Base-by-base conservation (phyloP, 2,329 filamentous ascomycete species). In the Epichloe gansuensis region DNA sequence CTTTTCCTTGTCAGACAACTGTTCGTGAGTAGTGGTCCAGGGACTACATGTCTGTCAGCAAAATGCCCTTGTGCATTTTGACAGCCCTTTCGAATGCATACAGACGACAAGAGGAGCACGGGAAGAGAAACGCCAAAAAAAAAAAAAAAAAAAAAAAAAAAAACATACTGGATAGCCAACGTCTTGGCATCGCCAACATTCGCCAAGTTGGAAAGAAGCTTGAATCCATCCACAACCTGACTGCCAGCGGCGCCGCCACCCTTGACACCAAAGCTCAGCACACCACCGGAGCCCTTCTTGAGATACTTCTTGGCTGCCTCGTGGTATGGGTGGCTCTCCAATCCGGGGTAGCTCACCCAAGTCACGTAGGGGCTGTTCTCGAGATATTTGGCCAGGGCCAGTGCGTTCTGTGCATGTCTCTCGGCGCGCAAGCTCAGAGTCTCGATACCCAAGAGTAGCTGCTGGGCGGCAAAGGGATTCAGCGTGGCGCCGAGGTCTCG, bases 111-210 rank as follows among this genome's bases (percentile, higher is more conserved):
- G 7, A 34, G 11, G 17, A 25, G 23, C 17, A 42, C 28, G 8
- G 12, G 12, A 28, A n/a, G 35, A 34, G 4, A 11, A 9, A 35
- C 17, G 17, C 17, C 17, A 8, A 38, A 3, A 7, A 23, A 2
- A 9, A 25, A 8, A 4, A 23, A 28, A 42, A 25, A n/a, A 12
- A 28, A 35, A 4, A 15, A 8, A 21, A 4, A 28, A 7, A 11
- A 23, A 23, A 63, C 69, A 61, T 50, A 71, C 69, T 96, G 91
- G 61, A 96, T 95, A 25, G 91, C 91, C 57, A 96, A 75, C 6
- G 91, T 95, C 79, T 97, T 97, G 48, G 87, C 88, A 68, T 97
- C 91, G 54, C 91, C 91, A 31, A 97, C 91, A 66, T 98, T 98
- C 54, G 93, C 93, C 60, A 97, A 74, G 71, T 97, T 96, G 17